Conservation (phyloP, 164 flowering plant genomes). For the Santalum album region DNA sequence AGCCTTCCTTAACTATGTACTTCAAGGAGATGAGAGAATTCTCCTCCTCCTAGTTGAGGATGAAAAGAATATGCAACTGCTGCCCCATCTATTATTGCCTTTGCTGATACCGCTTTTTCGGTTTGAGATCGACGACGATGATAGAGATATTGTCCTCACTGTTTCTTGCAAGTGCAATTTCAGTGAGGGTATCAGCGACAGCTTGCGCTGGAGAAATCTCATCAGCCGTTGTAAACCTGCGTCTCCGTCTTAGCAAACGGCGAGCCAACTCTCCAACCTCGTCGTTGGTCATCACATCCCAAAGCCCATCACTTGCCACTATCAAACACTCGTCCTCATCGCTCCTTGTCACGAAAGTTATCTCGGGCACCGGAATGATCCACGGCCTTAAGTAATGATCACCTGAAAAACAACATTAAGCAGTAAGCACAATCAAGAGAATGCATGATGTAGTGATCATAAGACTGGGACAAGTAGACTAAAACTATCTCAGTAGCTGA, state of each 20-base stretch:
- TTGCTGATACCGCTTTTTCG: conserved; percentile 29
- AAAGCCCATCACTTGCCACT: conserved; percentile 69
- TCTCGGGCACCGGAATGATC: conserved; percentile 63
- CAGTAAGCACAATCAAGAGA: too few species aligned
- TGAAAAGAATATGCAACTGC: too few species aligned
- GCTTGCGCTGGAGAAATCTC: conserved; percentile 39
- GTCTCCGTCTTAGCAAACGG: conserved; percentile 32
- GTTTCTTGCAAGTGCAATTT: conserved; percentile 45
- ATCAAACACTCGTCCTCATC: conserved; percentile 65
- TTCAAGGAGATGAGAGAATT: too few species aligned
- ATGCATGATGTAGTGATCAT: too few species aligned
- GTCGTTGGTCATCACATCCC: conserved; percentile 68
- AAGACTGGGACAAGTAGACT: too few species aligned
- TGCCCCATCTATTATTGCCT: neutral
- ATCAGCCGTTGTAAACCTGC: conserved; percentile 19
- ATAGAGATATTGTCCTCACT: conserved; percentile 60
- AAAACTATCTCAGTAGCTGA: too few species aligned
- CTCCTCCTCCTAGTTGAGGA: too few species aligned
- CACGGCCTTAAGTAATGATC: conserved; percentile 57
- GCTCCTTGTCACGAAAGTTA: conserved; percentile 44
- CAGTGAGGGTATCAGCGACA: conserved; percentile 52
- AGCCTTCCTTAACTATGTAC: too few species aligned
- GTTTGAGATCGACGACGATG: conserved; percentile 56
- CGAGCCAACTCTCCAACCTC: conserved; percentile 57
- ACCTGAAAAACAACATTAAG: conserved; percentile 26